Evolutionary conservation across 306 rosid genomes (phyloP).

Genomic region (Gynostemma pentaphyllum): DNA sequence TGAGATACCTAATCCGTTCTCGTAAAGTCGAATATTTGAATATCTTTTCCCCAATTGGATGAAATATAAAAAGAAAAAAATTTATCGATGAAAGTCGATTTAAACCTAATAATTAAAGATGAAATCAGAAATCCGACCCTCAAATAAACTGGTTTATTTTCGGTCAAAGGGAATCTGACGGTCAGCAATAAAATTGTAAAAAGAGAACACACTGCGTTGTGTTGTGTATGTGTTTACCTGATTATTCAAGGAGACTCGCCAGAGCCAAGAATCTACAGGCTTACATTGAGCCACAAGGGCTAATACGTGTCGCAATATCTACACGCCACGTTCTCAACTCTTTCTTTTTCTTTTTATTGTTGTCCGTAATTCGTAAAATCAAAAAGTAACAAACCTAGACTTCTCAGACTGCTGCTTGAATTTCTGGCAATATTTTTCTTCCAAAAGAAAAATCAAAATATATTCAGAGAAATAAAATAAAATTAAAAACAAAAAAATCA

Average conservation of each 20-base stretch:
- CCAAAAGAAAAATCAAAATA: neutral
- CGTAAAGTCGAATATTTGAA: too few relatives aligned
- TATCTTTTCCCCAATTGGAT: too few relatives aligned
- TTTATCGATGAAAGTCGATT: too few relatives aligned
- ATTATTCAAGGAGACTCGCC: neutral
- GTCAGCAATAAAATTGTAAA: neutral
- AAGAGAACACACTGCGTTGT: neutral
- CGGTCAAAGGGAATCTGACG: neutral
- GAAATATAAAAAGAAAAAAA: too few relatives aligned
- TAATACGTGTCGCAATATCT: neutral
- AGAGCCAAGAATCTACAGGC: neutral
- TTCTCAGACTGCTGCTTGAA: neutral
- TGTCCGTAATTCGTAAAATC: neutral
- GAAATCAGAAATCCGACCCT: too few relatives aligned
- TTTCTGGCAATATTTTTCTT: neutral
- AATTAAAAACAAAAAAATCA: too few relatives aligned
- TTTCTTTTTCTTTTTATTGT: neutral
- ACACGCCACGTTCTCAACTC: constrained; percentile 2
- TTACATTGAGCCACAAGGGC: constrained; percentile 1
- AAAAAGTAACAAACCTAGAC: neutral
- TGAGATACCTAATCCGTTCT: too few relatives aligned
- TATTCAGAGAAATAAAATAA: too few relatives aligned
- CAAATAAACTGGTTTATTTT: neutral
- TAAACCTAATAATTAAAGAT: too few relatives aligned
- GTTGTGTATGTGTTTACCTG: neutral